phyloP scores from a whole-genome alignment of 805 yeast genomes.

The Zygosaccharomyces pseudorouxii region DNA sequence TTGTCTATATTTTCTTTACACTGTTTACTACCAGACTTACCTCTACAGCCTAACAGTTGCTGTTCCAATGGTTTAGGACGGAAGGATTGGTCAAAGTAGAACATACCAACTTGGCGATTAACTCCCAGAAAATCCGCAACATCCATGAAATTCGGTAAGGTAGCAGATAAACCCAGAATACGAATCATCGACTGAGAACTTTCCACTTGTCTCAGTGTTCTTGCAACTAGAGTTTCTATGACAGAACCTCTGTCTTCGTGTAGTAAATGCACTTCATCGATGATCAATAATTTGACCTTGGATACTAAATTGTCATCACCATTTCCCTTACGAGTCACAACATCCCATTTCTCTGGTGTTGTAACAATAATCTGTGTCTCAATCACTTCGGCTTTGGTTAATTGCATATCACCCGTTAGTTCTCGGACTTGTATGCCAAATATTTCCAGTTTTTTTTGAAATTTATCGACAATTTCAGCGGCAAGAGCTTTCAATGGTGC shows the following conservation, averaged over 20 bases:
- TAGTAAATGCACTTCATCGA: slow-evolving; percentile 93
- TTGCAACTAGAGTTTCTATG: slow-evolving; percentile 88
- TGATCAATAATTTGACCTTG: slow-evolving; percentile 78
- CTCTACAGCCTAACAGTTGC: slow-evolving; percentile 78
- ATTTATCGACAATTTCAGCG: slow-evolving; percentile 93
- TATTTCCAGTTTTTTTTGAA: slow-evolving; percentile 72
- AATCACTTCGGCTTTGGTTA: slow-evolving; percentile 72
- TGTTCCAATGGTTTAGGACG: slow-evolving; percentile 93
- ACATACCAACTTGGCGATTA: slow-evolving; percentile 85
- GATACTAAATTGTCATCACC: slow-evolving; percentile 84
- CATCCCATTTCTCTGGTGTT: slow-evolving; percentile 97
- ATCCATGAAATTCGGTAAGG: slow-evolving; percentile 84
- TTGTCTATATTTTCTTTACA: slow-evolving; percentile 67
- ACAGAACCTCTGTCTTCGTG: slow-evolving; percentile 99
- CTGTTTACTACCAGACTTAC: slow-evolving; percentile 73
- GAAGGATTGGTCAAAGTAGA: slow-evolving; percentile 87
- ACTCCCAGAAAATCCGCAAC: slow-evolving; percentile 95
- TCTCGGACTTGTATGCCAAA: slow-evolving; percentile 83
- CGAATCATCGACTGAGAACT: slow-evolving; percentile 89
- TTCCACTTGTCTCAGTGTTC: slow-evolving; percentile 93
- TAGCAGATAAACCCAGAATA: slow-evolving; percentile 91
- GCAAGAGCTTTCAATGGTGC: slow-evolving; percentile 94
- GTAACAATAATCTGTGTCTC: slow-evolving; percentile 87
- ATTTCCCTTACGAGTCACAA: slow-evolving; percentile 86
- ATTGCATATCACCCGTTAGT: slow-evolving; percentile 93